Base-by-base conservation (phyloP, 106 monocot genomes). In the Hemerocallis citrina region DNA sequence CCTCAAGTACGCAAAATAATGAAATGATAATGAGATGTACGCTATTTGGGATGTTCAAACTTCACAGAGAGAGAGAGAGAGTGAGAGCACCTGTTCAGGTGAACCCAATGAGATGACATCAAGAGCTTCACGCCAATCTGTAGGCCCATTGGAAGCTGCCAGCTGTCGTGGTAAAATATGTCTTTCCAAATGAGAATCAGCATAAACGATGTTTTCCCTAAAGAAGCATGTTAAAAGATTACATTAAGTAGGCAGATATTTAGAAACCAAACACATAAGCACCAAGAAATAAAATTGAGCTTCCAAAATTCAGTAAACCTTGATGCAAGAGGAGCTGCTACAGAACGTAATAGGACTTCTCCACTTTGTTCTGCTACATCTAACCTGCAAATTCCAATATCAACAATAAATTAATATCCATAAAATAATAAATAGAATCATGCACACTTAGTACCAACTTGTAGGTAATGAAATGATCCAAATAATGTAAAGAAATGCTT, bases 351-450 rank as follows among this genome's bases (percentile, higher is more conserved):
- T 35, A 75, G 52, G 27, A 75, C 29, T 65, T 98, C 98, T 51
- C 98, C 92, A 80, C 92, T 98, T 68, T 88, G 98, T 67, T 98
- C 98, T 42, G 92, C 98, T 20, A 75, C 66, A 44, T 98, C 98
- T 52, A 63, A 68, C 46, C 96, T 96, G 83, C 45, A 41, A 57
- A 52, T 21, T 33, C 20, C 32, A 37, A 25, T 11, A 38, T 39
- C n/a, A 23, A 59, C 17, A 7, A 39, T 23, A 38, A 59, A 4
- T 1, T 16, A 14, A 59, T 22, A 14, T 36, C 14, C 30, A 36
- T 6, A 67, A 59, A 43, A 9, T 37, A 25, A 47, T 16, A 32
- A 13, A 23, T 48, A 35, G 17, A 7, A 34, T 35, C 35, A 57
- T 8, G 19, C 16, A 1, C 35, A 57, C 9, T n/a, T 2, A 10